Base-by-base conservation (phyloP, 352 stramenopile genomes). In the Lagenidium giganteum region DNA sequence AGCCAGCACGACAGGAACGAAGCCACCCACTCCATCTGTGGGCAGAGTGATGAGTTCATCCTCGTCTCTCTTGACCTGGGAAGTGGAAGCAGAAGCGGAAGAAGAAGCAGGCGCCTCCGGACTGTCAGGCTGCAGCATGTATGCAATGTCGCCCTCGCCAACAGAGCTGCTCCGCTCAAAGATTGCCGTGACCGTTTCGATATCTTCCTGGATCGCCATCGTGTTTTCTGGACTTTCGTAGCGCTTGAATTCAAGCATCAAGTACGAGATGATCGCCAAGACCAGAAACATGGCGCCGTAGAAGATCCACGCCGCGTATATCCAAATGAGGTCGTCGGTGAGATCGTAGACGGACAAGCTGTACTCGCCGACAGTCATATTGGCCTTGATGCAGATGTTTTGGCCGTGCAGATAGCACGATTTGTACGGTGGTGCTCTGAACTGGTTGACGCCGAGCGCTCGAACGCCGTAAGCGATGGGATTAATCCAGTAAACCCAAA, bases 1-100 rank as follows among this genome's bases (percentile, higher is more conserved):
- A 3, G 51, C 52, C 2, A 70, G 36, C 12, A 55, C 63, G 12
- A 67, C 54, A 5, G 60, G 55, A 7, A 97, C 44, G 14, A 72
- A 49, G 45, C 12, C 90, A 60, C 14, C 91, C 89, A 30, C 67
- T 97, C 76, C 47, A 93, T 75, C 13, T 93, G 55, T 97, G 96
- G 2, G 87, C 86, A 40, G n/a, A n/a, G n/a, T n/a, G n/a, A n/a
- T n/a, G n/a, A n/a, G n/a, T n/a, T n/a, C n/a, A n/a, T n/a, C n/a
- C n/a, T n/a, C n/a, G n/a, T n/a, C n/a, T n/a, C n/a, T n/a, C n/a
- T n/a, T n/a, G n/a, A n/a, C n/a, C n/a, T n/a, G n/a, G n/a, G n/a
- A n/a, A n/a, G n/a, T n/a, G n/a, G n/a, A n/a, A n/a, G n/a, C n/a
- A n/a, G n/a, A n/a, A n/a, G n/a, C n/a, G n/a, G n/a, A n/a, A n/a